Percentiles rank a stretch among this genome's conserved stretches.
Evolutionary conservation across 495 filamentous ascomycete species (phyloP).

Genomic region (Trichodelitschia bisporula): DNA sequence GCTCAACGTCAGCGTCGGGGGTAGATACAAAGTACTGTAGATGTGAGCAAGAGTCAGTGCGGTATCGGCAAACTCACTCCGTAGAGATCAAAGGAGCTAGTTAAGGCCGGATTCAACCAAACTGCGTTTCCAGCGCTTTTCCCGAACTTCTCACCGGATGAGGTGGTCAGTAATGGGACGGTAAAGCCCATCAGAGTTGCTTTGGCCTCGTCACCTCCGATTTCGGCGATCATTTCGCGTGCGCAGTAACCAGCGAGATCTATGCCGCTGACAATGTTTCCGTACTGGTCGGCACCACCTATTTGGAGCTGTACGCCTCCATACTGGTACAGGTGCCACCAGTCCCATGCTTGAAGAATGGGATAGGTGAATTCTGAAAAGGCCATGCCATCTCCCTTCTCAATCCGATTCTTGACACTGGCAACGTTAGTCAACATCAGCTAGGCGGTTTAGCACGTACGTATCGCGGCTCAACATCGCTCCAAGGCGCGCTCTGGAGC

Average conservation of each 20-base stretch:
- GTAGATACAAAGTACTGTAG: constrained; percentile 63
- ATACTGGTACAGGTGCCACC: constrained; percentile 51
- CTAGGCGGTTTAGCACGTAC: constrained; percentile 25
- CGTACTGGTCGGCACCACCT: constrained; percentile 86
- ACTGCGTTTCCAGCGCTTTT: constrained; percentile 89
- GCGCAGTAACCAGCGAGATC: constrained; percentile 50
- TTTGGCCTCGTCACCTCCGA: no score
- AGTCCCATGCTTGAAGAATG: constrained; percentile 89
- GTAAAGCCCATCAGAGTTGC: constrained; percentile 56
- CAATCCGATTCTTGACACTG: constrained; percentile 64
- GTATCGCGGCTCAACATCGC: constrained; percentile 78
- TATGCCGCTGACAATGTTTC: constrained; percentile 83
- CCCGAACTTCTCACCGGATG: constrained; percentile 74
- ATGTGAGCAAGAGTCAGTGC: constrained; percentile 2
- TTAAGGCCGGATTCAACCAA: constrained; percentile 70
- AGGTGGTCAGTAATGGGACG: constrained; percentile 64
- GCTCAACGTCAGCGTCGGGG: constrained; percentile 52
- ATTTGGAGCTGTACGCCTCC: constrained; percentile 57
- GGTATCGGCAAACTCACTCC: constrained; percentile 20
- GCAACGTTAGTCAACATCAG: constrained; percentile 8
- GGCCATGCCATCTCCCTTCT: constrained; percentile 68
- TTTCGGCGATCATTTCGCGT: constrained; percentile 5
- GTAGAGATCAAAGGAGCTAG: constrained; percentile 66
- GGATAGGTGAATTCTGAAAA: constrained; percentile 88
- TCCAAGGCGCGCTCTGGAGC: constrained; percentile 45